Evolutionary conservation across 2,329 filamentous ascomycete genomes (phyloP).

Genomic region (Pseudogymnoascus verrucosus): DNA sequence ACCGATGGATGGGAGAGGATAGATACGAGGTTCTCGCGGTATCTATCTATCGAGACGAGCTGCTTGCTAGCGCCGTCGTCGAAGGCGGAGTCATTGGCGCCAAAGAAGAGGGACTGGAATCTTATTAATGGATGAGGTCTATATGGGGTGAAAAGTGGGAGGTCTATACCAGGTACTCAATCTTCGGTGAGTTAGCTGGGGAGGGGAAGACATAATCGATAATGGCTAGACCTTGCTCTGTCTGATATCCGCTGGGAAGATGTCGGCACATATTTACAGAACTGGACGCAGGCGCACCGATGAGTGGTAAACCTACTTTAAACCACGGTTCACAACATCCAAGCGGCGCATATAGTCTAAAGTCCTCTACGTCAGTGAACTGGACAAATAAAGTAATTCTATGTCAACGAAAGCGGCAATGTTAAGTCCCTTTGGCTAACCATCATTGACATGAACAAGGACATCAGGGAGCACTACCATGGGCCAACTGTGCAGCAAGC

Average conservation of each 20-base stretch:
- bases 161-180: slow-evolving; percentile 56
- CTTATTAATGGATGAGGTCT: background rate
- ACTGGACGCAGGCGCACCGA: slow-evolving; percentile 6
- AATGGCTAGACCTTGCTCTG: slow-evolving; percentile 61
- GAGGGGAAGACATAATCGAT: slow-evolving; percentile 64
- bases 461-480: slow-evolving; percentile 43
- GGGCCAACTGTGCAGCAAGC: slow-evolving; percentile 59
- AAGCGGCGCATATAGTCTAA: slow-evolving; percentile 67
- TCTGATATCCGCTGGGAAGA: slow-evolving; percentile 62
- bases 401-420: background rate
- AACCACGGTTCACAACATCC: slow-evolving; percentile 83
- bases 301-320: slow-evolving; percentile 43
- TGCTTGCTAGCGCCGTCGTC: slow-evolving; percentile 56
- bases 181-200: slow-evolving; percentile 45
- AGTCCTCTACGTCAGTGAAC: background rate
- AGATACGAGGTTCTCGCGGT: slow-evolving; percentile 60
- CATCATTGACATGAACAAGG: slow-evolving; percentile 9
- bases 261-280: background rate
- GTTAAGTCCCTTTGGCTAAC: background rate
- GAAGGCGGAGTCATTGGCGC: slow-evolving; percentile 81
- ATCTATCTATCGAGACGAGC: slow-evolving; percentile 66
- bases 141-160: background rate
- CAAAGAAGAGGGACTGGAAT: slow-evolving; percentile 57
- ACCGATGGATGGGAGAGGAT: slow-evolving; percentile 69
- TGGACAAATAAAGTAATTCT: background rate